phyloP scores from a whole-genome alignment of 805 yeast species.

The Candida insectalens region DNA sequence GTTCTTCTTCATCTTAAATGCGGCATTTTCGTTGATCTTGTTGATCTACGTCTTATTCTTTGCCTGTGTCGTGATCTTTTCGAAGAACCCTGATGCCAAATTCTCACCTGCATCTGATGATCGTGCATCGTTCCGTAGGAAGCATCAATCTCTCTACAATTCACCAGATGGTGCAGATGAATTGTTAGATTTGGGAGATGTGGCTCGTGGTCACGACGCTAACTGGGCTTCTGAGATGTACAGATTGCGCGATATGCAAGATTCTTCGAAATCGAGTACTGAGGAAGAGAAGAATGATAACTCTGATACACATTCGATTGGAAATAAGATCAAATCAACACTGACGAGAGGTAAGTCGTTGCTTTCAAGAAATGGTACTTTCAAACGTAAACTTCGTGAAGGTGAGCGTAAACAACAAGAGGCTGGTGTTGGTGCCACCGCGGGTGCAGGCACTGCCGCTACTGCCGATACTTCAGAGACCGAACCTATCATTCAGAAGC shows the following conservation, averaged over 20 bases:
- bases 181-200: slow-evolving; percentile 63
- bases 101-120: slow-evolving; percentile 87
- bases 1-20: slow-evolving; percentile 80
- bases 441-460: too few relatives aligned
- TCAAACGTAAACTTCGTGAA: background rate
- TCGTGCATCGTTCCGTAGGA: slow-evolving; percentile 75
- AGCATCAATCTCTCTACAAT: slow-evolving; percentile 5
- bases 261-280: slow-evolving; percentile 10
- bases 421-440: background rate
- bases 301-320: background rate
- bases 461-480: background rate
- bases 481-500: background rate
- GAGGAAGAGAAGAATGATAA: background rate
- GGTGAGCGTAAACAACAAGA: background rate
- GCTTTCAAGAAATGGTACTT: slow-evolving; percentile 12
- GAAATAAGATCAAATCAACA: slow-evolving; percentile 16
- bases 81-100: slow-evolving; percentile 83
- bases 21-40: slow-evolving; percentile 73
- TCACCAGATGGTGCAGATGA: slow-evolving; percentile 31
- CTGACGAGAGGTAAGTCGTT: slow-evolving; percentile 33
- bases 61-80: slow-evolving; percentile 49
- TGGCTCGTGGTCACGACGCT: slow-evolving; percentile 73
- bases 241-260: slow-evolving; percentile 30
- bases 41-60: slow-evolving; percentile 63
- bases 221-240: slow-evolving; percentile 67